A percentile compares a stretch with the other conserved stretches of the same genome.
Evolutionary conservation across 495 filamentous ascomycete genomes (phyloP).

Genomic region (Penicillium silybi): DNA sequence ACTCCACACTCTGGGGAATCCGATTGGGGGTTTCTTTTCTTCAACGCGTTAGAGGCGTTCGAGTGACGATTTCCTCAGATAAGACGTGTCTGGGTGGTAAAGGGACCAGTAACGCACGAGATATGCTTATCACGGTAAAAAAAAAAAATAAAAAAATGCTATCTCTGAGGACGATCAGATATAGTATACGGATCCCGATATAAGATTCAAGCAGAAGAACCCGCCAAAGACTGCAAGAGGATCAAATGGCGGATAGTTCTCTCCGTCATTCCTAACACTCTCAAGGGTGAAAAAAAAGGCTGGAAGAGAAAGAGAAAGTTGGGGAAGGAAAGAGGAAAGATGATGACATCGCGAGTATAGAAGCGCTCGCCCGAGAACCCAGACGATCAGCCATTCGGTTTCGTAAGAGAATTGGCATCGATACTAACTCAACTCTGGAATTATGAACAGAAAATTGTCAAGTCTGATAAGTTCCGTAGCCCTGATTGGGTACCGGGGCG

Average conservation of each 20-base stretch:
- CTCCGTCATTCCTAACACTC: conserved; percentile 29
- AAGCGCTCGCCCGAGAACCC: not conserved
- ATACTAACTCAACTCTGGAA: not conserved
- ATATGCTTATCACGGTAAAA: conserved; percentile 11
- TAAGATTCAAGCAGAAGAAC: conserved; percentile 9
- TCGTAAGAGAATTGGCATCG: conserved; percentile 21
- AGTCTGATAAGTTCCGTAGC: conserved; percentile 15
- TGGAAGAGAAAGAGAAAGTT: not conserved
- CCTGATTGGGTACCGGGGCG: conserved; percentile 17
- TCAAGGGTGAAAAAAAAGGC: not conserved
- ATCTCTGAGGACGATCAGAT: conserved; percentile 14
- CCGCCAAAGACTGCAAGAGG: conserved; percentile 26
- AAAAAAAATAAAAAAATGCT: conserved; percentile 5
- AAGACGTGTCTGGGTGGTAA: not conserved
- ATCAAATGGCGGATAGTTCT: conserved; percentile 29
- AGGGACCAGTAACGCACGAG: not conserved
- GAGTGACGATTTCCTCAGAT: not conserved
- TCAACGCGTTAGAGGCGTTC: not conserved
- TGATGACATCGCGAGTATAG: conserved; percentile 16
- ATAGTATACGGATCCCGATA: not conserved
- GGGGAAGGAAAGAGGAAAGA: not conserved
- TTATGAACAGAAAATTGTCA: conserved; percentile 27
- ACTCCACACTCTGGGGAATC: conserved; percentile 2
- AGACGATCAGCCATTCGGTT: conserved; percentile 27
- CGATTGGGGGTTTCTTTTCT: not conserved